Evolutionary conservation across 208 protist genomes (phyloP).

Genomic region (Leishmania tarentolae): DNA sequence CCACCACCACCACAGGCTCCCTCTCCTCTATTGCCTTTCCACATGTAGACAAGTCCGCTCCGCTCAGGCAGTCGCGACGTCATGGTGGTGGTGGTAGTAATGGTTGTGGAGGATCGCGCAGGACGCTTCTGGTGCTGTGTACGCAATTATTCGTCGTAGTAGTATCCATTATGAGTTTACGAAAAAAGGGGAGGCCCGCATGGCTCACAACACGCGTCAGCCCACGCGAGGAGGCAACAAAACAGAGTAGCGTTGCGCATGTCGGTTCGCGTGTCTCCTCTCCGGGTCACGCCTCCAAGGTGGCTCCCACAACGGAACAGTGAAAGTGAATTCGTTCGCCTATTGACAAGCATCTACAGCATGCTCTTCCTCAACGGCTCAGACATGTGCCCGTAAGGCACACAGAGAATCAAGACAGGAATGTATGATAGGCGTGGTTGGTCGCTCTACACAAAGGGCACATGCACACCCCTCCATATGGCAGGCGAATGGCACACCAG

Average conservation of each 20-base stretch:
- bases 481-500: background rate
- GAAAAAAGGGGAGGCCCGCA: background rate
- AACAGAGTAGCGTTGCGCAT: background rate
- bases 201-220: background rate
- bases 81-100: background rate
- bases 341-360: background rate
- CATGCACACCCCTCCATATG: background rate
- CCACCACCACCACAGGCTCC: background rate
- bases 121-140: background rate
- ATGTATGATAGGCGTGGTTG: background rate
- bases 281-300: background rate
- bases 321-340: background rate
- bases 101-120: background rate
- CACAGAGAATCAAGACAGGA: background rate
- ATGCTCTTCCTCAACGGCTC: background rate
- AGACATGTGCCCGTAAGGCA: background rate
- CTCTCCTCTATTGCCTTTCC: background rate
- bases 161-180: background rate
- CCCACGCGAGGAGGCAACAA: background rate
- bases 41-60: background rate
- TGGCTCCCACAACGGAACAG: background rate
- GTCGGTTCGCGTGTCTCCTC: background rate
- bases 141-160: background rate
- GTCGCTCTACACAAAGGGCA: background rate
- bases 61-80: background rate